Evolutionary conservation across 305 asterid species (phyloP), one percentile per base, ranked within the genome.

Genomic region (Rubia balearica): DNA sequence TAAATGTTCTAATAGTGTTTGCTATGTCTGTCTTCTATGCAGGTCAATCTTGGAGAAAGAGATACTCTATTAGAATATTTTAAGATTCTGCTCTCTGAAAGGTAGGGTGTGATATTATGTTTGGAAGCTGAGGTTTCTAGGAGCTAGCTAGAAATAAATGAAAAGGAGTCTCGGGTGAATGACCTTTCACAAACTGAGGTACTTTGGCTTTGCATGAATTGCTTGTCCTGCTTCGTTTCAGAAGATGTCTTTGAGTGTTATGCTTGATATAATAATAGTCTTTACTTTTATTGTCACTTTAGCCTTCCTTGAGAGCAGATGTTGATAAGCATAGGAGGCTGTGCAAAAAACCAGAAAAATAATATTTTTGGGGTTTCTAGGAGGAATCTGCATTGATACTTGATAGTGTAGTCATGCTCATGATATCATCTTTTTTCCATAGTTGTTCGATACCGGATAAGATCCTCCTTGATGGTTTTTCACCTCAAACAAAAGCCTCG

Each of bases 41-140:
- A 80, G 81, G 75, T 40, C 53, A 84, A 51, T 69, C 72, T 88
- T 59, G 77, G 79, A 75, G 98, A 88, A 68, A 95, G 83, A 78
- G 97, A 90, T 73, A 63, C 82, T 46, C 87, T 86, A 65, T 49
- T 94, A 67, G 97, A 88, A 78, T 95, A 88, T 30, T 46, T 80
- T 60, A 85, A 75, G 81, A 86, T 83, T 73, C 80, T 73, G 61
- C 48, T 87, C 57, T 84, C 36, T 85, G 24, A 24, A 24, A 24
- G 24, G 24, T 1, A 24, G 24, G 24, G 80, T 57, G 61, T 77
- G 38, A 67, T 85, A 30, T 81, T 81, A 62, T 72, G 22, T 71
- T 68, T 89, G 71, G 97, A 94, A 84, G 86, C 79, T 62, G 97
- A 94, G 65, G 78, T 88, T 42, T 79, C 89, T 19, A 83, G 71